Percentiles rank a stretch among this genome's conserved stretches.
phyloP scores from a whole-genome alignment of 208 protist species.

The Borovskyia barvae region DNA sequence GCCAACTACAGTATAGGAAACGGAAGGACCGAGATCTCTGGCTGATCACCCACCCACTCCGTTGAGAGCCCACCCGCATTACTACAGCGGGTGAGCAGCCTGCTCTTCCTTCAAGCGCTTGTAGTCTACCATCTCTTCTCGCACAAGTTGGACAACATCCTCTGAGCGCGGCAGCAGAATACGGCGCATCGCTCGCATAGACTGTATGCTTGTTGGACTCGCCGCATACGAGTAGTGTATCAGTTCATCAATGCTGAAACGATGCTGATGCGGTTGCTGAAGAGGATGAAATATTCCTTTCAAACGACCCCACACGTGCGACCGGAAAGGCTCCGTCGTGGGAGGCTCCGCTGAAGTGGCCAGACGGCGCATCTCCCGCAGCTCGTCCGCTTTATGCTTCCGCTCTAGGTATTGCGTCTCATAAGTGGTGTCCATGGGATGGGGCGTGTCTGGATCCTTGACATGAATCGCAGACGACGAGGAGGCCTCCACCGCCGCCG shows the following conservation, averaged over 20 bases:
- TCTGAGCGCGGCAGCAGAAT: conserved; percentile 77
- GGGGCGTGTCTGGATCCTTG: conserved; percentile 5
- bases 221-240: conserved; percentile 69
- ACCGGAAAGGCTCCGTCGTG: neutral
- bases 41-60: too few relatives aligned
- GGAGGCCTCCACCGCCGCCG: neutral
- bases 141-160: conserved; percentile 81
- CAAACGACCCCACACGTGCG: conserved; percentile 38
- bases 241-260: conserved; percentile 42
- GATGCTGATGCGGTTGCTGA: neutral
- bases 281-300: conserved; percentile 50
- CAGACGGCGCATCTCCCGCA: conserved; percentile 42
- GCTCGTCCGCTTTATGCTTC: conserved; percentile 23
- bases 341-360: neutral
- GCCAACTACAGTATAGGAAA: too few relatives aligned
- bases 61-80: too few relatives aligned
- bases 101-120: conserved; percentile 43
- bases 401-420: conserved; percentile 31
- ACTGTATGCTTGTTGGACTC: conserved; percentile 63
- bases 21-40: too few relatives aligned
- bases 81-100: conserved; percentile 8
- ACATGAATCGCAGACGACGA: conserved; percentile 7
- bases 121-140: conserved; percentile 85
- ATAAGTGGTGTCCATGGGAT: conserved; percentile 84
- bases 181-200: conserved; percentile 67